phyloP scores from a whole-genome alignment of 179 eudicot genomes.

The Silene vulgaris region DNA sequence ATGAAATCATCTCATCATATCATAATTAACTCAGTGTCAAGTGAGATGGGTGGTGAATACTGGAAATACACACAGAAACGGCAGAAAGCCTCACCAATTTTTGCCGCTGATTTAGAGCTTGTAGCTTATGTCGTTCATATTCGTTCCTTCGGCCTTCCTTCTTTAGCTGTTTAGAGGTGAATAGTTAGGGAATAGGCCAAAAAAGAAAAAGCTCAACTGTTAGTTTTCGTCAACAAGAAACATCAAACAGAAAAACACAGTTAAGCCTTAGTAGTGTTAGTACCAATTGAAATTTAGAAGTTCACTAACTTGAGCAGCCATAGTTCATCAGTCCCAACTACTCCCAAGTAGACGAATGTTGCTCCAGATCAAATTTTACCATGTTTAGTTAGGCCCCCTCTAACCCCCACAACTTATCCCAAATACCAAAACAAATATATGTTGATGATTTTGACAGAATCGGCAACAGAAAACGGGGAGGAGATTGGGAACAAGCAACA shows the following conservation, averaged over 20 bases:
- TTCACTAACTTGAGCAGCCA: background rate
- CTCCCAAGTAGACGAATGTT: background rate
- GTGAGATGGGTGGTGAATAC: background rate
- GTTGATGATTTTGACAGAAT: background rate
- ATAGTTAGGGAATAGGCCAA: conserved; percentile 6
- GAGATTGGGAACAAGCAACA: background rate
- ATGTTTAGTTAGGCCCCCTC: background rate
- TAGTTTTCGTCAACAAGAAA: background rate
- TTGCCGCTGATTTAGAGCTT: conserved; percentile 96
- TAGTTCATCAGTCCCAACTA: background rate
- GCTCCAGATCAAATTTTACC: background rate
- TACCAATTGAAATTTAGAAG: background rate
- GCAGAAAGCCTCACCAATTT: conserved; percentile 60
- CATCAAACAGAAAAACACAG: background rate
- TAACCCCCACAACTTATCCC: background rate
- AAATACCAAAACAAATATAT: background rate
- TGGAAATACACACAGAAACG: background rate
- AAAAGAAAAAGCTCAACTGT: background rate
- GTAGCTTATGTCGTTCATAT: conserved; percentile 95
- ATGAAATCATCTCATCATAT: background rate
- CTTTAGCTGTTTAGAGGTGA: conserved; percentile 46
- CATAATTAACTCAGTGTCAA: background rate
- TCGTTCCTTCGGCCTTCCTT: conserved; percentile 97
- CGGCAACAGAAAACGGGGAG: background rate
- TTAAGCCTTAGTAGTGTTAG: background rate